Evolutionary conservation across 306 rosid species (phyloP).

Genomic region (Cyclanthera cordifolia): DNA sequence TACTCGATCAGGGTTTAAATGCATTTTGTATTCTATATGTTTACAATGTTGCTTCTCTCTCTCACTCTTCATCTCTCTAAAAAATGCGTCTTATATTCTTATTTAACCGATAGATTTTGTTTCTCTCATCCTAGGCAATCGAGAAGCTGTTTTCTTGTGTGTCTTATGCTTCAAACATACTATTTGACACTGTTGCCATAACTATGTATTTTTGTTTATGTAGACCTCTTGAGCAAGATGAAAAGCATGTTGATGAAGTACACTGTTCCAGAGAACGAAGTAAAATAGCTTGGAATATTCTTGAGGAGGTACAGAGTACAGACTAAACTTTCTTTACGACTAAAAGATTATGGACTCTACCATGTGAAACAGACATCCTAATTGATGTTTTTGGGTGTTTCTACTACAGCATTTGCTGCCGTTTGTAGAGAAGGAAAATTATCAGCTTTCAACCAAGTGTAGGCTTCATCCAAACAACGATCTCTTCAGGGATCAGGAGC

Average conservation of each 20-base stretch:
- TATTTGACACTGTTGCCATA: not conserved
- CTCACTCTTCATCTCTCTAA: not conserved
- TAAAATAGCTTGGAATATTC: conserved; percentile 57
- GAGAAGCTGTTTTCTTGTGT: conserved; percentile 4
- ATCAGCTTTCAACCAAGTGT: conserved; percentile 51
- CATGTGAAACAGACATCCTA: not conserved
- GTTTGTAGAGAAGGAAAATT: conserved; percentile 59
- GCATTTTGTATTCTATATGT: not conserved
- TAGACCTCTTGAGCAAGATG: conserved; percentile 35
- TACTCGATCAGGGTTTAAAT: not conserved
- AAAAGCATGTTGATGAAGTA: conserved; percentile 44
- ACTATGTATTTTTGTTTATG: not conserved
- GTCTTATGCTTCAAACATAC: not conserved
- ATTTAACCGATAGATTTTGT: not conserved
- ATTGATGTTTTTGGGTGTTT: conserved; percentile 11
- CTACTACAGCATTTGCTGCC: conserved; percentile 70
- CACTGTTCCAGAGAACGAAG: conserved; percentile 93
- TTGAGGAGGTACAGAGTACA: conserved; percentile 41
- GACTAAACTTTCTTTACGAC: not conserved
- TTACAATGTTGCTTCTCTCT: not conserved
- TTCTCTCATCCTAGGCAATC: not conserved
- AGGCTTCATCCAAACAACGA: conserved; percentile 71
- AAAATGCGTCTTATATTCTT: not conserved
- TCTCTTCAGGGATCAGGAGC: conserved; percentile 82
- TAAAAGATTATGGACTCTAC: not conserved